Percentiles rank a stretch among this genome's conserved stretches.
Evolutionary conservation across 2,329 filamentous ascomycete genomes (phyloP).

Genomic region (Pseudogymnoascus sp.): DNA sequence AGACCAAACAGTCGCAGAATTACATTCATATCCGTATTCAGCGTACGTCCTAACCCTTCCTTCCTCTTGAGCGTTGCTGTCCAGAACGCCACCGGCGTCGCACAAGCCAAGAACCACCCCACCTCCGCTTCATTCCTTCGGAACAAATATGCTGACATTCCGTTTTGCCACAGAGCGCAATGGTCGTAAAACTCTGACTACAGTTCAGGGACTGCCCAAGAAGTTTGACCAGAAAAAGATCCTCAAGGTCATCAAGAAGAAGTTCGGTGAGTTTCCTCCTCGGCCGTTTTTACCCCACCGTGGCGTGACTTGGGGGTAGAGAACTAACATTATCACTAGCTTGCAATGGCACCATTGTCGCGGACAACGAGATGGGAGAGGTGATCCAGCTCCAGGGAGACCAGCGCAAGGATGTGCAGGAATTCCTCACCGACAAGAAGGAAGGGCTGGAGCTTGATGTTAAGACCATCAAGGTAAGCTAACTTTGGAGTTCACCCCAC

Average conservation of each 20-base stretch:
- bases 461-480: constrained; percentile 86
- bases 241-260: constrained; percentile 99
- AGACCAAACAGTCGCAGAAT: constrained; percentile 90
- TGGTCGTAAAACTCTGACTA: constrained; percentile 99
- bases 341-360: constrained; percentile 99
- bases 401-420: constrained; percentile 97
- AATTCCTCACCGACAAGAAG: constrained; percentile 94
- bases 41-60: constrained; percentile 53
- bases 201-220: constrained; percentile 95
- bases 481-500: not conserved
- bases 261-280: constrained; percentile 63
- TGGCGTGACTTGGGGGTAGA: not conserved
- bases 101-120: not conserved
- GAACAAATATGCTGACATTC: constrained; percentile 15
- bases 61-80: not conserved
- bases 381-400: constrained; percentile 99
- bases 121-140: not conserved
- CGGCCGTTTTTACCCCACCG: not conserved
- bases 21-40: constrained; percentile 99
- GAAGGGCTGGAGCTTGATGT: constrained; percentile 87
- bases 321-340: constrained; percentile 42
- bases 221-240: constrained; percentile 99
- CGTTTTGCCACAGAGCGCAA: constrained; percentile 74
- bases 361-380: constrained; percentile 93
- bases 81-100: not conserved